Base-by-base conservation (phyloP, 306 rosid genomes). In the Phaseolus lunatus region DNA sequence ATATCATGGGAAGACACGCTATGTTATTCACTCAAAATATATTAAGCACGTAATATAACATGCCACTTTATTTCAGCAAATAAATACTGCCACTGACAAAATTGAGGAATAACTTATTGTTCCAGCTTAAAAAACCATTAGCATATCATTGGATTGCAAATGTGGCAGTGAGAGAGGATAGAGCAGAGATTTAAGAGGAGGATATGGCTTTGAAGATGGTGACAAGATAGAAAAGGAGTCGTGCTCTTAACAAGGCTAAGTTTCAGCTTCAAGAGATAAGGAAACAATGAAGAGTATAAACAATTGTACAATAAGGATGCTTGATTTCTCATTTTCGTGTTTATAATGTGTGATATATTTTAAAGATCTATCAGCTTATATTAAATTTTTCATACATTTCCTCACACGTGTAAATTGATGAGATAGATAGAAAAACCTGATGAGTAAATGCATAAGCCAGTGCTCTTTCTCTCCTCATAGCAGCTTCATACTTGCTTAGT, bases 361-460 rank as follows among this genome's bases (percentile, higher is more conserved):
- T 66, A 23, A 4, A 59, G 43, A 49, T 76, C 12, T 63, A 70
- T n/a, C 67, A 12, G 35, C 66, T 73, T 70, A 12, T 76, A 3
- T 24, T 10, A 85, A 52, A 33, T 0, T 12, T 39, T 67, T 52
- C 58, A 66, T 58, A 29, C 66, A 64, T 83, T 64, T 45, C 9
- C 23, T 53, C 53, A n/a, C 15, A 47, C 39, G 27, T 18, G 27
- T 31, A 72, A 76, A 48, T 76, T 73, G 19, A 67, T 9, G 56
- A 76, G 78, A 56, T 52, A 47, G 73, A 81, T 70, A 6, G 52
- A 76, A 76, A 66, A 76, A 95, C 99, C 99, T 96, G 99, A 88
- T 96, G 99, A 80, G 90, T 79, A 86, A 96, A 96, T 65, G 99
- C 93, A 85, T 96, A 96, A 67, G 99, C 99, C 56, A 96, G 79